Base-by-base conservation (phyloP, 345 rosid genomes). In the Lumnitzera racemosa region DNA sequence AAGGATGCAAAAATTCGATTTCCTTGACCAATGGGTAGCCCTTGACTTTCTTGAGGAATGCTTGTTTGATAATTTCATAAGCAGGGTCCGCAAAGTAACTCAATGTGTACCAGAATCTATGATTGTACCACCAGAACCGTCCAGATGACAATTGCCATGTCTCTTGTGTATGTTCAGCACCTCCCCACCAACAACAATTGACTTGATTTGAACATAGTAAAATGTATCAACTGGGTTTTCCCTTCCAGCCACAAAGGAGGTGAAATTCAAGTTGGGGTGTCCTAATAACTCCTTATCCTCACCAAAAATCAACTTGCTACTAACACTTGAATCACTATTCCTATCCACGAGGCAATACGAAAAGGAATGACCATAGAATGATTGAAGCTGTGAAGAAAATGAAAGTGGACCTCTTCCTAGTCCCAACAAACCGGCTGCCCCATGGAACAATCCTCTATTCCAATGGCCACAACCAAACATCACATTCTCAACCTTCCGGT, bases 391-490 rank as follows among this genome's bases (percentile, higher is more conserved):
- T 36, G 96, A 84, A 0, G 96, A 71, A 58, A 92, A 89, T 1
- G 98, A 92, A 31, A 92, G 91, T 2, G 98, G 89, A 1, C 98
- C 97, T 80, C 96, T 80, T 41, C 98, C 98, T 25, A 92, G 80
- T 0, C 98, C 97, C 53, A 92, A 72, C 58, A 92, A 47, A 17
- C 98, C 97, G 2, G 96, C 83, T 15, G 98, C 96, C 24, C 98
- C 96, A 23, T 89, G 96, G 77, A 92, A 92, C 11, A 92, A 77
- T 52, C 98, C 98, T 68, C 98, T 62, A 66, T 92, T 92, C 98
- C 96, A 92, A 70, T 89, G 96, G 20, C 98, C 98, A 65, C 97
- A 90, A 17, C 99, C 99, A 31, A 92, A 89, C 99, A 89, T 89
- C 50, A 92, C 73, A 31, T 89, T 76, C 70, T 89, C 91, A 0